Conservation (phyloP, 2,329 filamentous ascomycete species). For the Iodosphaeria phyllophila region DNA sequence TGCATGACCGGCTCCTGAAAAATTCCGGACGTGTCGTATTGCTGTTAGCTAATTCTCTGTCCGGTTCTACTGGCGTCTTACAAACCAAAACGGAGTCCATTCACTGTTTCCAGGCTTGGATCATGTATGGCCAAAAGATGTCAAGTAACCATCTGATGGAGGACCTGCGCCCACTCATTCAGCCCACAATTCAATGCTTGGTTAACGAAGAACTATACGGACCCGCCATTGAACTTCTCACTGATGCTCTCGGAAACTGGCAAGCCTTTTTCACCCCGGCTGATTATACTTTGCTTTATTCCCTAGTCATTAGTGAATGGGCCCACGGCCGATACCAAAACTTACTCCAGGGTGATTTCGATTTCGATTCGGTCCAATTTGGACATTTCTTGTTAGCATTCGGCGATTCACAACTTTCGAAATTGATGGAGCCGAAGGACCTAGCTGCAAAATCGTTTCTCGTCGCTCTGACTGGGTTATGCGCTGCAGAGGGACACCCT, state of each 20-base stretch:
- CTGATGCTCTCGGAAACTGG: constrained; percentile 46
- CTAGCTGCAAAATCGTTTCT: constrained; percentile 34
- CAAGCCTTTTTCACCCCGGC: constrained; percentile 39
- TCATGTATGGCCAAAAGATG: constrained; percentile 50
- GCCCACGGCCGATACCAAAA: constrained; percentile 33
- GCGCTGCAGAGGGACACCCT: constrained; percentile 46
- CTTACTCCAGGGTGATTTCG: constrained; percentile 39
- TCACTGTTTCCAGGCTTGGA: constrained; percentile 50
- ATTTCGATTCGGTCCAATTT: constrained; percentile 46
- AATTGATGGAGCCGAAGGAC: constrained; percentile 34
- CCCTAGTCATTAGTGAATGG: constrained; percentile 43
- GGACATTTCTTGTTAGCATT: constrained; percentile 49
- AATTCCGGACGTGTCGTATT: constrained; percentile 30
- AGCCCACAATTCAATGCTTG: constrained; percentile 41
- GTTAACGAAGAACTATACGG: constrained; percentile 38
- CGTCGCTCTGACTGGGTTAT: constrained; percentile 40
- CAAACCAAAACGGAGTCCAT: constrained; percentile 31
- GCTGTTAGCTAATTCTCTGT: constrained; percentile 23
- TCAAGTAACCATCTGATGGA: constrained; percentile 36
- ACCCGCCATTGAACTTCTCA: constrained; percentile 42
- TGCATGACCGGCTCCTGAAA: constrained; percentile 29
- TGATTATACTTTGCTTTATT: constrained; percentile 36
- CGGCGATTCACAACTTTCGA: constrained; percentile 43
- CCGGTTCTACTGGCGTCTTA: constrained; percentile 8
- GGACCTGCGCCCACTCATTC: constrained; percentile 39